Evolutionary conservation across 129 eudicot genomes (phyloP).

Genomic region (Escallonia rubra): DNA sequence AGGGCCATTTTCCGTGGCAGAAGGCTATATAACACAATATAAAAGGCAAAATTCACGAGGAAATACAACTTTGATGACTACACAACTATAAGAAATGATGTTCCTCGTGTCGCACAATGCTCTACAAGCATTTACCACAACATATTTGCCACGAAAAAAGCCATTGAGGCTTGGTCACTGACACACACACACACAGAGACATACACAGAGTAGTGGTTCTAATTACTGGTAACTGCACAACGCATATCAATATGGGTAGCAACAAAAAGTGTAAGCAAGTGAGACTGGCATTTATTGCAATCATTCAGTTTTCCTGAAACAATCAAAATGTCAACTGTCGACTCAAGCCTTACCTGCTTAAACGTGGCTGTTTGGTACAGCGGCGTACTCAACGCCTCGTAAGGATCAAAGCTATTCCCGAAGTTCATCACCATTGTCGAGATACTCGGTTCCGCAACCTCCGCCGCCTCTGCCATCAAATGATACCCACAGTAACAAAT

Average conservation of each 20-base stretch:
- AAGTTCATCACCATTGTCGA: slow-evolving; percentile 92
- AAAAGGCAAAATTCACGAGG: not conserved
- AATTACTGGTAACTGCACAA: too few species aligned
- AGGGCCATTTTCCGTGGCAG: slow-evolving; percentile 73
- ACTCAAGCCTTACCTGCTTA: slow-evolving; percentile 51
- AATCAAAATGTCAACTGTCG: too few species aligned
- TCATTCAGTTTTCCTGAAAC: too few species aligned
- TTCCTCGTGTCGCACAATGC: not conserved
- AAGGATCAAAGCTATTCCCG: slow-evolving; percentile 82
- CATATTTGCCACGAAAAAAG: not conserved
- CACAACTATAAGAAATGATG: not conserved
- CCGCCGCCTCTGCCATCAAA: slow-evolving; percentile 25
- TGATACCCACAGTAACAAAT: slow-evolving; percentile 17
- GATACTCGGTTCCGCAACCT: slow-evolving; percentile 60
- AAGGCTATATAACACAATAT: slow-evolving; percentile 51
- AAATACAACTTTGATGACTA: not conserved
- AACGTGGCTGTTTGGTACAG: slow-evolving; percentile 95
- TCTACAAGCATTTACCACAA: not conserved
- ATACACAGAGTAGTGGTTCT: too few species aligned
- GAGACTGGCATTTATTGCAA: too few species aligned
- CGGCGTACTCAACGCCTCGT: slow-evolving; percentile 78
- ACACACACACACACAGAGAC: not conserved
- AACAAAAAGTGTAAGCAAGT: too few species aligned
- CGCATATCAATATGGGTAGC: too few species aligned
- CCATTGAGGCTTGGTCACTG: not conserved